Evolutionary conservation across 768 basidiomycete species (phyloP), one percentile per base, ranked within the genome.

Genomic region (Tubosaeta sp.): DNA sequence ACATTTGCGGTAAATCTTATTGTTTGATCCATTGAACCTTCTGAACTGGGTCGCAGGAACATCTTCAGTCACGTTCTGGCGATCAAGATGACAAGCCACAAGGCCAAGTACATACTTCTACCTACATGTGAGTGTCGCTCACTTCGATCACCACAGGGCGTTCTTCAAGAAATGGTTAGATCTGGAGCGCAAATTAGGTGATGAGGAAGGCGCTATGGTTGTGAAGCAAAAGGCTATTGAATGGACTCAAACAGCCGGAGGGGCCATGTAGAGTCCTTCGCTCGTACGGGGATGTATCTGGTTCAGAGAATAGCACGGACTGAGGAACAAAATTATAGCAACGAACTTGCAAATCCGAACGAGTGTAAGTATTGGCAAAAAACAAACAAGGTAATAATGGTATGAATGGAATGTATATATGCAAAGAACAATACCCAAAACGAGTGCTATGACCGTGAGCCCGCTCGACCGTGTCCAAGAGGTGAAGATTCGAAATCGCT

Each of bases 111-210:
- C 63, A 85, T 78, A n/a, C 22, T 50, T 27, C 4, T 33, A 42
- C 29, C 25, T n/a, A 6, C 19, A 7, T n/a, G 31, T 17, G 16
- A 17, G 19, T 51, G 14, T 13, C 25, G 29, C 54, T 61, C 49
- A 60, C 31, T 49, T 58, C 11, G 11, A 59, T 51, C 53, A 46
- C 52, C 22, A 52, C 27, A 94, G 91, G 72, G 82, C 86, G 27
- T 86, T 97, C 71, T 98, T 99, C 81, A 99, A 99, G 72, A 97
- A 97, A 69, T 97, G 95, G 91, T 76, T 98, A 31, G 85, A 85
- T 53, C 71, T 97, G 35, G 97, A 98, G 69, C 83, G 81, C 59
- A 80, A 83, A 59, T 72, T 94, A 53, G 97, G 95, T 5, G 91
- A 97, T 60, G 91, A 88, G 53, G 85, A 86, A 39, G 93, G 94